Conservation (phyloP, 2,329 filamentous ascomycete genomes). For the Venturia pyrina region DNA sequence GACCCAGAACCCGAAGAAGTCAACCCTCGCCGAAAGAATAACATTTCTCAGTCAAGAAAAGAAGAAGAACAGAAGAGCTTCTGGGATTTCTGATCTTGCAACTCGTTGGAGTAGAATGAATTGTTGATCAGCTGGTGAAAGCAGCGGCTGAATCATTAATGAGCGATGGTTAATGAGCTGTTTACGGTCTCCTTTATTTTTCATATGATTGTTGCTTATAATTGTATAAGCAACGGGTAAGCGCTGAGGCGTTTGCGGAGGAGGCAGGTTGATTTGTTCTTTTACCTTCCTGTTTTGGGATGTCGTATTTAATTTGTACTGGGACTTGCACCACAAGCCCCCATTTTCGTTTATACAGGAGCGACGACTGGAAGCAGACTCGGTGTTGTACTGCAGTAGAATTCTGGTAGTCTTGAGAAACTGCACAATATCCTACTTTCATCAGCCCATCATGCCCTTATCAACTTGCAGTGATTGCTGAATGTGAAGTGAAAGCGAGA, state of each 20-base stretch:
- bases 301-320: background rate
- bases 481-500: background rate
- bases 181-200: constrained; percentile 3
- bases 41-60: constrained; percentile 15
- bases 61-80: constrained; percentile 17
- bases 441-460: background rate
- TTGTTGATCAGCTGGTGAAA: background rate
- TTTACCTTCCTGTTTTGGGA: background rate
- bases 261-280: background rate
- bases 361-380: background rate
- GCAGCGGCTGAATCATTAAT: background rate
- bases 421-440: background rate
- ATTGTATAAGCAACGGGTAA: background rate
- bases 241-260: background rate
- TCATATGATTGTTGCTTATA: background rate
- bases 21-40: constrained; percentile 11
- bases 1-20: constrained; percentile 15
- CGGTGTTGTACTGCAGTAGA: background rate
- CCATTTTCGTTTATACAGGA: background rate
- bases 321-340: background rate
- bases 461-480: too few species aligned
- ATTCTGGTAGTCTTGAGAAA: background rate
- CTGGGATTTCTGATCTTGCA: constrained; percentile 22
- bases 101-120: background rate
- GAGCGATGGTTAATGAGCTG: constrained; percentile 5